Base-by-base conservation (phyloP, 768 basidiomycete genomes). In the Suillus alpinus region DNA sequence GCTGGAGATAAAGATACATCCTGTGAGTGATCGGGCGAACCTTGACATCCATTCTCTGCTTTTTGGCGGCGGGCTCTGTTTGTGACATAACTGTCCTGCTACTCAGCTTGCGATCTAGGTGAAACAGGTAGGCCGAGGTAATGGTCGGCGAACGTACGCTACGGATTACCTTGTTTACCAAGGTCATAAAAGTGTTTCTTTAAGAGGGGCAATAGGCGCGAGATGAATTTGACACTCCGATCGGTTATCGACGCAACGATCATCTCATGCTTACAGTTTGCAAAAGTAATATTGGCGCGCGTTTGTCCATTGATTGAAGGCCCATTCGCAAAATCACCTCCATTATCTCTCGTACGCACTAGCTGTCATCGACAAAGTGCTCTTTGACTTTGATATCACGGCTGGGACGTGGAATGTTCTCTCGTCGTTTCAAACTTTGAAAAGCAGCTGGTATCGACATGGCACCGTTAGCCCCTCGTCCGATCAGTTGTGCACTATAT, bases 31-130 rank as follows among this genome's bases (percentile, higher is more conserved):
- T 65, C 61, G 47, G 68, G 46, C 63, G 23, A 56, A 77, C 73
- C 67, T 78, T 80, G 59, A 75, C 72, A 37, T 76, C 75, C 75
- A 81, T 77, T 70, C 78, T 84, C 62, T 73, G 75, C 63, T 67
- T 80, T 66, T 81, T 82, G 0, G 66, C 65, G 12, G 70, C 69
- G 9, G 73, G 76, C 10, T 56, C 66, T n/a, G 68, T 31, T 36
- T 60, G 69, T 36, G 71, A 56, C 66, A 75, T 72, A 3, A 46
- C 34, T 44, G 44, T 46, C 23, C 23, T 43, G 23, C 23, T 55
- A 13, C 53, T 26, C 53, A 55, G n/a, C 37, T 39, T 39, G 23
- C 53, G 37, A 39, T 55, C 23, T 16, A 18, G 16, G 36, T 14
- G 23, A 39, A 12, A 29, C 10, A 29, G 9, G 6, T 39, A n/a